Evolutionary conservation across 2,329 filamentous ascomycete genomes (phyloP), one percentile per base, ranked within the genome.

Genomic region (Neonectria hederae): DNA sequence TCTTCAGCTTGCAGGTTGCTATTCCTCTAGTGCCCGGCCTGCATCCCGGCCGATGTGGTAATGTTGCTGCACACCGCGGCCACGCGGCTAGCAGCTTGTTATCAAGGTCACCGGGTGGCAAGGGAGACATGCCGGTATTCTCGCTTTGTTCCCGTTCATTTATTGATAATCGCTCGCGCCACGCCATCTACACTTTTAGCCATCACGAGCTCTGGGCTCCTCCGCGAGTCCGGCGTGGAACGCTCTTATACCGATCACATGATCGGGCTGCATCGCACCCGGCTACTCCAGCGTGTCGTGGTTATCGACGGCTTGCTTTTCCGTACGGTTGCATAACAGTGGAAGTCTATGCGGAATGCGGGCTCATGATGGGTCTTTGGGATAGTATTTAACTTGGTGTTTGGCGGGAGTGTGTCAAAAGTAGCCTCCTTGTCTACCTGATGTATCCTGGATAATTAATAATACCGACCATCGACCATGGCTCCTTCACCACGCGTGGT

Each of bases 401-500:
- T 38, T 8, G 35, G 30, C 35, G 17, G 35, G 14, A n/a, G 14
- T 3, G 32, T 17, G 14, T 17, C 17, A n/a, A n/a, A n/a, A 8
- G 35, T 17, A 38, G 35, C 35, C 14, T 8, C 14, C 35, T 17
- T 38, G 14, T 38, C 14, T 38, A 38, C 35, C 8, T 8, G 35
- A n/a, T 38, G 35, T n/a, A 38, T 38, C 17, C 35, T 17, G 32
- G 13, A 35, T 35, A 14, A 35, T 17, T 35, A 14, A 35, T 35
- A 35, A 35, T 3, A 17, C n/a, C 14, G 14, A 17, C 35, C 17
- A 38, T 21, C 28, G 14, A 52, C 35, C 54, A 72, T 71, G 64
- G 63, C 67, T 24, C 63, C 60, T 28, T 65, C 70, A 73, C 77
- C 81, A 69, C 78, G 81, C 69, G 84, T 89, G 65, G 84, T 88